A percentile compares a stretch with the other conserved stretches of the same genome.
phyloP scores from a whole-genome alignment of 75 land plant species.

The Isoetes taiwanensis region DNA sequence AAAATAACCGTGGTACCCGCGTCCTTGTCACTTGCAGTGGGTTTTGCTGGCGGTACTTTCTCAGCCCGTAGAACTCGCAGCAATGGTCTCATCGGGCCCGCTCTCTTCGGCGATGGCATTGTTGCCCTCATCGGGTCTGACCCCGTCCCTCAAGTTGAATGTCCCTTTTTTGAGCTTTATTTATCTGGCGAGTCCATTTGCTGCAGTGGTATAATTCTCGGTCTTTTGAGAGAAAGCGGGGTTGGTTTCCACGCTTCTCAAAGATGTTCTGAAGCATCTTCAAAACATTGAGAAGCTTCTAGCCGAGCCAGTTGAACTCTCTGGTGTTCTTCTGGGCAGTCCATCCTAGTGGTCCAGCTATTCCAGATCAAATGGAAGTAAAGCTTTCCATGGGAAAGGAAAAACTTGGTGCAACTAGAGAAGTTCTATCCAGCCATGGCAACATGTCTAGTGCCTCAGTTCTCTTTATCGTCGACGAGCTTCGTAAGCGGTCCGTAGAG shows the following conservation, averaged over 20 bases:
- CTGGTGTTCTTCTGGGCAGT: slow-evolving; percentile 31
- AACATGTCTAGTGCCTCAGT: slow-evolving; percentile 6
- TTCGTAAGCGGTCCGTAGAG: neutral
- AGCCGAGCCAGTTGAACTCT: neutral
- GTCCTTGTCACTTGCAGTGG: slow-evolving; percentile 6
- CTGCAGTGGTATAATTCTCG: slow-evolving; percentile 8
- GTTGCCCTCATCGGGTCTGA: slow-evolving; percentile 3
- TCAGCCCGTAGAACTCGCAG: neutral
- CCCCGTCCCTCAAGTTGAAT: slow-evolving; percentile 4
- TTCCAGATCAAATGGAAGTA: slow-evolving; percentile 30
- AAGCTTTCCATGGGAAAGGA: slow-evolving; percentile 14
- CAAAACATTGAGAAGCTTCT: slow-evolving; percentile 3
- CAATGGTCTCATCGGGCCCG: neutral
- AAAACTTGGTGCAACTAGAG: slow-evolving; percentile 27
- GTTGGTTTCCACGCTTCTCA: slow-evolving; percentile 16
- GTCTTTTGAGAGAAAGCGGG: slow-evolving; percentile 9
- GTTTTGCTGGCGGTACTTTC: neutral
- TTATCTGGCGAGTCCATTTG: too few species aligned
- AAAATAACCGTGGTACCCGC: slow-evolving; percentile 8
- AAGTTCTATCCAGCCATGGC: slow-evolving; percentile 24
- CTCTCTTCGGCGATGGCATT: slow-evolving; percentile 4
- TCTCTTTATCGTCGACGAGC: slow-evolving; percentile 10
- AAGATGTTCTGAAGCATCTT: slow-evolving; percentile 29
- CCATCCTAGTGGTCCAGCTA: slow-evolving; percentile 38
- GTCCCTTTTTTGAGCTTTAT: slow-evolving; percentile 5